phyloP scores from a whole-genome alignment of 2,329 filamentous ascomycete genomes.

The Sclerotinia trifoliorum region DNA sequence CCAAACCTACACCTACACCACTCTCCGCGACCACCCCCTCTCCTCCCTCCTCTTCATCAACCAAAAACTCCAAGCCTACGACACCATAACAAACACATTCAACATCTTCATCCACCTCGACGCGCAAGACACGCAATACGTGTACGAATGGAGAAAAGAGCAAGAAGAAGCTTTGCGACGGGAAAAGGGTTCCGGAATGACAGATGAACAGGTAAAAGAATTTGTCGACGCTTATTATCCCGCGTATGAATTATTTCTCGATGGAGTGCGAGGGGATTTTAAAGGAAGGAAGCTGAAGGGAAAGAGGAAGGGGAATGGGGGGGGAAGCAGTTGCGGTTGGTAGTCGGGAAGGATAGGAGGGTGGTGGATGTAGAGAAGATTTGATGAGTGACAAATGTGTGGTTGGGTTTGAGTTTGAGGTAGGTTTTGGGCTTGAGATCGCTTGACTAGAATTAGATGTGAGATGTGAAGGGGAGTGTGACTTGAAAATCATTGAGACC shows the following conservation, averaged over 20 bases:
- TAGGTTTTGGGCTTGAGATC: background rate
- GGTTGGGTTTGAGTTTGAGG: too few species aligned
- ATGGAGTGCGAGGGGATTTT: constrained; percentile 50
- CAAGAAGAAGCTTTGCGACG: constrained; percentile 60
- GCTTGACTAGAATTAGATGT: background rate
- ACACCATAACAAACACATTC: constrained; percentile 57
- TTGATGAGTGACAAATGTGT: constrained; percentile 20
- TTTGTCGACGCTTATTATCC: constrained; percentile 63
- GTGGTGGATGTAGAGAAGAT: constrained; percentile 42
- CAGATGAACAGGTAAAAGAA: constrained; percentile 58
- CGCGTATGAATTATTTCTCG: constrained; percentile 56
- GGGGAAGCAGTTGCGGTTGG: constrained; percentile 50
- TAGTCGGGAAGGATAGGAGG: constrained; percentile 48
- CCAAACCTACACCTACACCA: background rate
- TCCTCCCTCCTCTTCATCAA: constrained; percentile 59
- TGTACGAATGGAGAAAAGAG: constrained; percentile 67
- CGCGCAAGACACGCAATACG: constrained; percentile 59
- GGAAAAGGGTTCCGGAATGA: constrained; percentile 62
- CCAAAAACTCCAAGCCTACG: constrained; percentile 55
- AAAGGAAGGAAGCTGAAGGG: constrained; percentile 25
- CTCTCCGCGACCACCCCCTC: constrained; percentile 50
- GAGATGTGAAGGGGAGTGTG: too few species aligned
- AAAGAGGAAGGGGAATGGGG: constrained; percentile 33
- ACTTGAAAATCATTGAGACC: background rate
- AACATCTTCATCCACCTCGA: constrained; percentile 65